Conservation (phyloP, 1,284 basidiomycete species). For the Apiotrichum akiyoshidainum region DNA sequence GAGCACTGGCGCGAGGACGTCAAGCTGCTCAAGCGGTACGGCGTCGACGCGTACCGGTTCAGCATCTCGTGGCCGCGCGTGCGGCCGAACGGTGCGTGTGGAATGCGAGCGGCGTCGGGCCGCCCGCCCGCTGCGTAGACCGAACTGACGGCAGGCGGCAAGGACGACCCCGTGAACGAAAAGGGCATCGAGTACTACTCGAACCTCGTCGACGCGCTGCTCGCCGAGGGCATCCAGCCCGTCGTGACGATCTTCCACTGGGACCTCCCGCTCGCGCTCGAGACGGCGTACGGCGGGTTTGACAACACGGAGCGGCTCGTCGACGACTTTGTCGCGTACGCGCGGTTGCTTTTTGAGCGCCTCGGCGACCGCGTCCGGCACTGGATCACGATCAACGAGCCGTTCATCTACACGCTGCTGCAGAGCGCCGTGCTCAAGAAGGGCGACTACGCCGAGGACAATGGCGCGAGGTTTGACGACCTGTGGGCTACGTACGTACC, state of each 20-base stretch:
- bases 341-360: constrained; percentile 64
- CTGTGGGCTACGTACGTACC: constrained; percentile 5
- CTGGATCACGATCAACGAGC: constrained; percentile 56
- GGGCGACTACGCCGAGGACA: constrained; percentile 10
- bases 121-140: too few relatives aligned
- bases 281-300: constrained; percentile 69
- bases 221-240: constrained; percentile 54
- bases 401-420: constrained; percentile 24
- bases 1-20: constrained; percentile 65
- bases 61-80: constrained; percentile 68
- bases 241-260: constrained; percentile 52
- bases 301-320: constrained; percentile 38
- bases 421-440: constrained; percentile 5
- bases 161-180: constrained; percentile 63
- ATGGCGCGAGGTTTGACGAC: background rate
- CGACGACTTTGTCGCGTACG: constrained; percentile 63
- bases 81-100: constrained; percentile 57
- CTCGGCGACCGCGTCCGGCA: constrained; percentile 71
- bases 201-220: constrained; percentile 58
- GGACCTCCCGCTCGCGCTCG: constrained; percentile 67
- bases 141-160: constrained; percentile 49
- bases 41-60: constrained; percentile 60
- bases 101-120: background rate
- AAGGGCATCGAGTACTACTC: constrained; percentile 64
- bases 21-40: constrained; percentile 59